Conservation (phyloP, 139 green algal genomes). For the Pleodorina starrii region DNA sequence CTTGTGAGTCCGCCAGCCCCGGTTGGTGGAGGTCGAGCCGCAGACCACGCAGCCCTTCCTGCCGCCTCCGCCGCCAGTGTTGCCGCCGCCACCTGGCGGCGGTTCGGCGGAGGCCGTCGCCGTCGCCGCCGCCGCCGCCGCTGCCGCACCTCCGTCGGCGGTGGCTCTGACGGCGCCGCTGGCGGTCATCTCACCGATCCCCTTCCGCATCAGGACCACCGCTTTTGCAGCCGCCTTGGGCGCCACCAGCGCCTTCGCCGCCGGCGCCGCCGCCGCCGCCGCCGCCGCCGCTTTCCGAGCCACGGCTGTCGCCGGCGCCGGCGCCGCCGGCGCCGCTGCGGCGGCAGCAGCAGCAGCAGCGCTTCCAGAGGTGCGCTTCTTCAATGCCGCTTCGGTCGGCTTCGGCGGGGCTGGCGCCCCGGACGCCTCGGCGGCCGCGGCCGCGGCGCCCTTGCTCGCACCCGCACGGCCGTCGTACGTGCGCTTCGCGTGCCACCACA, state of each 20-base stretch:
- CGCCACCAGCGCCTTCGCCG: no score
- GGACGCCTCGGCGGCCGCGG: background rate
- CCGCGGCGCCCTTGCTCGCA: background rate
- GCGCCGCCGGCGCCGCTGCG: background rate
- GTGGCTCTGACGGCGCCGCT: background rate
- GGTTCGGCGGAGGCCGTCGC: no score
- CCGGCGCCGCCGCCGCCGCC: background rate
- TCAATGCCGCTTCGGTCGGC: background rate
- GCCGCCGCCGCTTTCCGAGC: background rate
- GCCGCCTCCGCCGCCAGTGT: no score
- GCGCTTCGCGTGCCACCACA: background rate
- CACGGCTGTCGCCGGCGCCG: background rate
- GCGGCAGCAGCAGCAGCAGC: background rate
- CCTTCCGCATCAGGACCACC: no score
- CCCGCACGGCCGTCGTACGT: background rate
- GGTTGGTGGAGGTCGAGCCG: background rate
- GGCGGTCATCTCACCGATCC: no score
- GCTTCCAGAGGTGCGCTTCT: no score
- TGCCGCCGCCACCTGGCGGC: no score
- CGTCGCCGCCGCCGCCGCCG: background rate
- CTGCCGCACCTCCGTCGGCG: background rate
- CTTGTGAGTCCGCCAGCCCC: background rate
- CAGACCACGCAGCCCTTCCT: background rate
- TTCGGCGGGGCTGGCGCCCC: background rate
- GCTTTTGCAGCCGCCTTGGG: no score